Percentiles rank a stretch among this genome's conserved stretches.
phyloP scores from a whole-genome alignment of 148 eudicot species.

The Silene conica region DNA sequence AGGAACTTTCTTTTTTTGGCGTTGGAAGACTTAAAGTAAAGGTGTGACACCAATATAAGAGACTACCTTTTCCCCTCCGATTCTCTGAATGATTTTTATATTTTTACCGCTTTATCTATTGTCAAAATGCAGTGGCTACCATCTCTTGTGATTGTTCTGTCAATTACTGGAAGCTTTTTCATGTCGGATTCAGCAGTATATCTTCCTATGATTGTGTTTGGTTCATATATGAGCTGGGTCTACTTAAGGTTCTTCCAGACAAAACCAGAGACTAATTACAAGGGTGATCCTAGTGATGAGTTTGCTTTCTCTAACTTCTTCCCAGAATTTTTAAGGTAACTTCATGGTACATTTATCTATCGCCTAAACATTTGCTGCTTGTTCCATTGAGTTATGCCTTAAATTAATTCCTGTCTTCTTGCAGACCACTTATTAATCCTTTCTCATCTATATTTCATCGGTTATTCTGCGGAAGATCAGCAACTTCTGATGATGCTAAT shows the following conservation, averaged over 20 bases:
- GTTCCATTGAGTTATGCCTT: not conserved
- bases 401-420: constrained; percentile 12
- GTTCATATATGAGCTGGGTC: constrained; percentile 90
- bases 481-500: constrained; percentile 40
- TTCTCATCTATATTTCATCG: constrained; percentile 77
- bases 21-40: constrained; percentile 67
- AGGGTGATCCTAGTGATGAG: constrained; percentile 98
- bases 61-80: not conserved
- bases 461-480: constrained; percentile 73
- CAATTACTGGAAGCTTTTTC: constrained; percentile 62
- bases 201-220: constrained; percentile 79
- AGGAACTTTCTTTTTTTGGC: constrained; percentile 57
- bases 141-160: constrained; percentile 53
- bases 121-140: constrained; percentile 87
- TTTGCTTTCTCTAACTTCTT: constrained; percentile 88
- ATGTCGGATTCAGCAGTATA: constrained; percentile 55
- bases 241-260: constrained; percentile 89
- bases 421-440: constrained; percentile 85
- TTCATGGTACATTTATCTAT: constrained; percentile 11
- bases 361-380: not conserved
- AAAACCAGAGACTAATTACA: constrained; percentile 70
- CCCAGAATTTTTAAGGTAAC: constrained; percentile 79
- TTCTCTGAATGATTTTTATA: not conserved
- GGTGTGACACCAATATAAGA: constrained; percentile 40
- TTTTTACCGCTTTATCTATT: not conserved